phyloP scores from a whole-genome alignment of 805 yeast species.

The Komagataella pastoris region DNA sequence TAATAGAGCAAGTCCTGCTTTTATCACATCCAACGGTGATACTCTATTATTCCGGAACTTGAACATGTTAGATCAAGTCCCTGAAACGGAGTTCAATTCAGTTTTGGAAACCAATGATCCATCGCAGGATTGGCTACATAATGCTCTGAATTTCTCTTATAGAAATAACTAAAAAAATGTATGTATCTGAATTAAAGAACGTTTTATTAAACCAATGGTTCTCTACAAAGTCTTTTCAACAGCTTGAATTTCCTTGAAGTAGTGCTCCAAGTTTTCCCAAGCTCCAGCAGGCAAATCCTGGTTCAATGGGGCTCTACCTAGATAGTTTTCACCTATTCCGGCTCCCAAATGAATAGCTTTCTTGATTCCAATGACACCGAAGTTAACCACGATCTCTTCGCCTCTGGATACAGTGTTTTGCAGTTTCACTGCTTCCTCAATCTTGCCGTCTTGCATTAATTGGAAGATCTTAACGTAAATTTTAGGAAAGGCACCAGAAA shows the following conservation, averaged over 20 bases:
- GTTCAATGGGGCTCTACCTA: slow-evolving; percentile 34
- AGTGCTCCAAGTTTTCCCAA: slow-evolving; percentile 12
- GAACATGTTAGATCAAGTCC: slow-evolving; percentile 4
- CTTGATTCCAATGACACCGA: slow-evolving; percentile 35
- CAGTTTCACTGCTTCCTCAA: slow-evolving; percentile 24
- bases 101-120: background rate
- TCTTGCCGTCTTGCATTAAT: slow-evolving; percentile 24
- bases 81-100: background rate
- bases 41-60: slow-evolving; percentile 2
- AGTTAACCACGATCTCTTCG: slow-evolving; percentile 27
- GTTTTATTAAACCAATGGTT: background rate
- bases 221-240: slow-evolving; percentile 6
- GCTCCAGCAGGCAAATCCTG: slow-evolving; percentile 18
- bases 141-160: background rate
- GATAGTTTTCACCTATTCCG: slow-evolving; percentile 29
- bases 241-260: slow-evolving; percentile 4
- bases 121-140: slow-evolving; percentile 1
- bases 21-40: background rate
- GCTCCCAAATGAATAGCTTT: slow-evolving; percentile 21
- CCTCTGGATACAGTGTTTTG: slow-evolving; percentile 30
- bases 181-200: background rate
- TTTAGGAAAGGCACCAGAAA: slow-evolving; percentile 40
- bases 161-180: background rate
- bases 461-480: slow-evolving; percentile 27
- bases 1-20: background rate